A percentile compares a stretch with the other conserved stretches of the same genome.
Evolutionary conservation across 345 rosid species (phyloP).

Genomic region (Gossypium sturtianum): DNA sequence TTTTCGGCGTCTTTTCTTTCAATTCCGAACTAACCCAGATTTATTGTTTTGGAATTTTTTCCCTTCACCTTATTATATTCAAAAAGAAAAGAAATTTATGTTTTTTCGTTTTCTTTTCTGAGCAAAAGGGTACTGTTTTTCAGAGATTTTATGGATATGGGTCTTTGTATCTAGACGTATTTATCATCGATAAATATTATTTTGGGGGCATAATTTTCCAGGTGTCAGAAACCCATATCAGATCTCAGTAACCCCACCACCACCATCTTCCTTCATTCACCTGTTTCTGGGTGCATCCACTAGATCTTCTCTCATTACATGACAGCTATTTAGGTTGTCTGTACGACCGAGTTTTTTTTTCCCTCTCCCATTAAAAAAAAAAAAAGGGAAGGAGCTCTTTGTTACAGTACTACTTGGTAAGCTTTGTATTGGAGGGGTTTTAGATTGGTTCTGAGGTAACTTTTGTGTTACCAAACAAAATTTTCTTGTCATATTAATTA

Average conservation of each 20-base stretch:
- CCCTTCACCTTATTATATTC: neutral
- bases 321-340: slow-evolving; percentile 23
- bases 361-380: neutral
- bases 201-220: slow-evolving; percentile 22
- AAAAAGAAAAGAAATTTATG: neutral
- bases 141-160: slow-evolving; percentile 30
- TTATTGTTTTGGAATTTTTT: neutral
- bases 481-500: neutral
- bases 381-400: neutral
- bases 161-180: slow-evolving; percentile 39
- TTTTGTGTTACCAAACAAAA: neutral
- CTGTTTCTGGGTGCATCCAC: slow-evolving; percentile 5
- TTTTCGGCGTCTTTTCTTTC: neutral
- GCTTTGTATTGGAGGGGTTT: neutral
- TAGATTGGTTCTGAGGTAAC: neutral
- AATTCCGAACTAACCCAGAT: neutral
- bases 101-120: neutral
- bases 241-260: slow-evolving; percentile 24
- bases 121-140: neutral
- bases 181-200: neutral
- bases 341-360: slow-evolving; percentile 5
- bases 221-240: slow-evolving; percentile 34
- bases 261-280: slow-evolving; percentile 3
- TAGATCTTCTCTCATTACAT: neutral
- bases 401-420: neutral